Evolutionary conservation across 225 moss, liverwort and hornwort species (phyloP), one percentile per base, ranked within the genome.

Genomic region (Pseudisothecium myosuroides): DNA sequence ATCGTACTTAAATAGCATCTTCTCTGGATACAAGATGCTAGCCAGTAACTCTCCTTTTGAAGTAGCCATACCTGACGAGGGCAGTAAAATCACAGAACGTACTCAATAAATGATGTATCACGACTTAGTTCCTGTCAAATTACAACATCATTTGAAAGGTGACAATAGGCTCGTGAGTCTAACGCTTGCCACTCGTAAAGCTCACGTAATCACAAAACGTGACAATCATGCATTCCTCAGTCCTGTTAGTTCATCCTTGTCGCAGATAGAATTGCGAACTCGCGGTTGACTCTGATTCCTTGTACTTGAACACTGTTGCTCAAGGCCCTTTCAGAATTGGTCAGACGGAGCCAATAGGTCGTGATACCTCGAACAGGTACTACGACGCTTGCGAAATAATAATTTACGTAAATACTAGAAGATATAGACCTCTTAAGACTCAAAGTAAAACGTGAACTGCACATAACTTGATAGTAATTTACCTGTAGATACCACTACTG

Each of bases 1-100:
- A 52, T 97, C 96, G 88, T 97, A 97, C 92, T 96, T 96, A 87
- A 97, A 96, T n/a, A 93, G 89, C 95, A 96, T 97, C 81, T 93
- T 94, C 68, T 96, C 92, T 73, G 97, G 97, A 90, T 96, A 97
- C 79, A 97, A 91, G 72, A 97, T 96, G 78, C 95, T 89, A 86
- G 96, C 90, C 73, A 96, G 89, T 81, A 97, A 91, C 86, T 94
- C 87, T 90, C 97, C 97, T 90, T 97, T 97, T 52, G 97, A 96
- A 64, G 97, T 97, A 74, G 91, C 92, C 96, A 96, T 96, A 59
- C 97, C 97, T 96, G 88, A 69, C 31, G 49, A 91, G 66, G 85
- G 84, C 82, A 90, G 61, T 87, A 49, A 78, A 67, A 66, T 59
- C 83, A 90, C 47, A 86, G 52, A 80, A 61, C 32, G 73, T 62